Base-by-base conservation (phyloP, 1,139 yeast genomes). In the Suhomyces taliae region DNA sequence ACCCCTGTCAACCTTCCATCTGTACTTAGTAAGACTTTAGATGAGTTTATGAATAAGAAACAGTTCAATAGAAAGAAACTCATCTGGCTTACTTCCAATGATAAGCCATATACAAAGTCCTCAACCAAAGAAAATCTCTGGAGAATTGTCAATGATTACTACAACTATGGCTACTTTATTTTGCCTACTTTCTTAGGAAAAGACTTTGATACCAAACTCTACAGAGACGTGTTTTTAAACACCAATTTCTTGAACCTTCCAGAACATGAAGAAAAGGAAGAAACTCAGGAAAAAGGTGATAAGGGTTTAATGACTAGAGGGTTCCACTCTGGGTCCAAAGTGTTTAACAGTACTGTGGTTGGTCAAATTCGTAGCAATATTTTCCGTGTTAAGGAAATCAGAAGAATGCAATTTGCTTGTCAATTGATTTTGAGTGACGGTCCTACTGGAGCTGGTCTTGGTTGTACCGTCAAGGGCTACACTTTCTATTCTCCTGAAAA, bases 391-490 rank as follows among this genome's bases (percentile, higher is more conserved):
- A 84, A 80, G 50, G 86, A 84, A 50, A 74, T 87, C 8, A 79
- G 79, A 47, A 68, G 96, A 43, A 76, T 84, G 3, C 78, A 77
- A 40, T 87, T 87, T 58, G 74, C 81, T 10, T 81, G 89, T 53
- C 79, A 83, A n/a, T 59, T 75, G 43, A 59, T 74, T 4, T 58
- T 75, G 11, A 70, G 79, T 50, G 78, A 75, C 54, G 74, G 73
- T 7, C 60, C 55, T 0, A 46, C 64, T 8, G 70, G 65, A 52
- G 81, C 83, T 2, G 67, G 70, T 1, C 53, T 90, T 12, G 74
- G 77, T 0, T 78, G 93, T 43, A 85, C 90, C 0, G 72, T 90
- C 1, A 81, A 79, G 55, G 97, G 96, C 0, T 87, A 83, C 57
- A 68, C 86, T 0, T 70, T 87, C n/a, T 79, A 77, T 53, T 70